Conservation (phyloP, 2,329 filamentous ascomycete genomes). For the Xylariaceae sp. region DNA sequence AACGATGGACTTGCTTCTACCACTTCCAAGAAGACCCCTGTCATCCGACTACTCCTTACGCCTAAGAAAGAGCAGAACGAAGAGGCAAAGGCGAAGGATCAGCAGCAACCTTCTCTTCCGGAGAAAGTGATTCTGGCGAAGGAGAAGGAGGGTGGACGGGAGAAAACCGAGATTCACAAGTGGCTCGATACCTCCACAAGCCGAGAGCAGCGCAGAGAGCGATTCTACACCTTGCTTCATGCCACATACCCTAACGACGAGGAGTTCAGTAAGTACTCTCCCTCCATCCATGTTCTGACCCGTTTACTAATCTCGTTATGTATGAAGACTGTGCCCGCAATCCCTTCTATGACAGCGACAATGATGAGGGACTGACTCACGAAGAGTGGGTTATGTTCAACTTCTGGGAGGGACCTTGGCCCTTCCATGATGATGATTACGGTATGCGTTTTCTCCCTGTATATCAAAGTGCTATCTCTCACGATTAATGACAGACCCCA, state of each 20-base stretch:
- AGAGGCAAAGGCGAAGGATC: neutral
- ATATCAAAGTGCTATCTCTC: neutral
- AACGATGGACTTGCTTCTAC: neutral
- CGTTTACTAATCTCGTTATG: neutral
- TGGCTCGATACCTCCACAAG: slow-evolving; percentile 6
- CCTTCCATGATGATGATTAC: slow-evolving; percentile 12
- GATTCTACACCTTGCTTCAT: slow-evolving; percentile 9
- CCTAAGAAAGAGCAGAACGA: neutral
- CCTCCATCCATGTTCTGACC: neutral
- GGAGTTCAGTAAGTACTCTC: slow-evolving; percentile 10
- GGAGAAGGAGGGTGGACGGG: neutral
- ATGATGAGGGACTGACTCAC: slow-evolving; percentile 8
- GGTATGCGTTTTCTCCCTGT: neutral
- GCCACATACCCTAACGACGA: slow-evolving; percentile 10
- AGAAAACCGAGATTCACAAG: neutral
- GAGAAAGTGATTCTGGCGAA: neutral
- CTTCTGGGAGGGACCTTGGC: slow-evolving; percentile 9
- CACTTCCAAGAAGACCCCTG: neutral
- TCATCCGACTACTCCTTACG: too few species aligned
- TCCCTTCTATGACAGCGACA: slow-evolving; percentile 8
- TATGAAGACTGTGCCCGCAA: slow-evolving; percentile 4
- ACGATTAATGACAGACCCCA: neutral
- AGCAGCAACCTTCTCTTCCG: neutral
- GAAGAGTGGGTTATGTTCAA: slow-evolving; percentile 3
- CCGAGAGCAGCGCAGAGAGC: neutral